These are phyloP conservation scores for Coemansia brasiliensis DNA, from an alignment of 192 early-diverging fungal species.

Conservation along the genomic window DNA sequence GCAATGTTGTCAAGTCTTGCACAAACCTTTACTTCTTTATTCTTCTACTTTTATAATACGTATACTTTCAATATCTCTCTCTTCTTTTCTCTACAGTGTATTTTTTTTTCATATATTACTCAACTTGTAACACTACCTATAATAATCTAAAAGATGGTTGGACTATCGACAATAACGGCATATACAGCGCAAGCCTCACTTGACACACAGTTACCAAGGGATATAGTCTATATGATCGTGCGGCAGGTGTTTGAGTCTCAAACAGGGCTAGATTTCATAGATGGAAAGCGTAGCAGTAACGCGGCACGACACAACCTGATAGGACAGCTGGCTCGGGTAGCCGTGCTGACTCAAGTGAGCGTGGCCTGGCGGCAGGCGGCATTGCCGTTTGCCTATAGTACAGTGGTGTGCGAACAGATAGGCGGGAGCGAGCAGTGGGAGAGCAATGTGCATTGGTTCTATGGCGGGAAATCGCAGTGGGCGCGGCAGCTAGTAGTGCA, in stretches of 20 bases:
- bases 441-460: slow-evolving; percentile 10
- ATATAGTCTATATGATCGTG: slow-evolving; percentile 19
- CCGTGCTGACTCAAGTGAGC: neutral
- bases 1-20: too few relatives aligned
- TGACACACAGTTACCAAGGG: slow-evolving; percentile 3
- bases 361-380: slow-evolving; percentile 17
- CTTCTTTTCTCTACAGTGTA: too few relatives aligned
- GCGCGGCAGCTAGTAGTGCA: slow-evolving; percentile 11
- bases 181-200: neutral
- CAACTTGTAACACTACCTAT: neutral
- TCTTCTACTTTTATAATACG: too few relatives aligned
- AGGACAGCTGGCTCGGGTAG: neutral
- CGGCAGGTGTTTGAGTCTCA: neutral
- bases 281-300: neutral
- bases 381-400: slow-evolving; percentile 12
- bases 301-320: neutral
- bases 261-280: neutral
- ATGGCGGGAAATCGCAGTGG: neutral
- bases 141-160: neutral
- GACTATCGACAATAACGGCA: neutral
- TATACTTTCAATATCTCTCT: too few relatives aligned
- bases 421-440: slow-evolving; percentile 4
- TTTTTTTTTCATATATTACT: too few relatives aligned
- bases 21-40: too few relatives aligned
- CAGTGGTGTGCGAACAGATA: slow-evolving; percentile 17